Percentiles rank a stretch among this genome's conserved stretches.
Evolutionary conservation across 306 rosid genomes (phyloP).

Genomic region (Morella rubra): DNA sequence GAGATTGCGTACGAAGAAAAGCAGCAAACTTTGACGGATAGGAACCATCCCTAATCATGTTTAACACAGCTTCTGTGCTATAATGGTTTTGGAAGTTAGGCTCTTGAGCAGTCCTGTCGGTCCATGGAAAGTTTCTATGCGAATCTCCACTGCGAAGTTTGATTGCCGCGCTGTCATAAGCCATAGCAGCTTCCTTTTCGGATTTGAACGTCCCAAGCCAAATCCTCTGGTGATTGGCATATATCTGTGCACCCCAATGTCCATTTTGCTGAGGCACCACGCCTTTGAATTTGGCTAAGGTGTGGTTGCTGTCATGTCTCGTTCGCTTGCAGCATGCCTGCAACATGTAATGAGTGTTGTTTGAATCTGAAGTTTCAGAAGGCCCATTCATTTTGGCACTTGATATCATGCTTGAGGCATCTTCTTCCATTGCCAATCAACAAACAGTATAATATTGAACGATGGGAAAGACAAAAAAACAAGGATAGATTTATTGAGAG

Average conservation of each 20-base stretch:
- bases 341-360: conserved; percentile 19
- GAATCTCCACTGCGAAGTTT: conserved; percentile 68
- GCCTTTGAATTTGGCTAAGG: conserved; percentile 60
- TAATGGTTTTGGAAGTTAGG: conserved; percentile 59
- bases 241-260: conserved; percentile 90
- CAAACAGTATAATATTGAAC: neutral
- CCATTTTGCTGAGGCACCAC: conserved; percentile 86
- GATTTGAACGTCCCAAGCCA: conserved; percentile 93
- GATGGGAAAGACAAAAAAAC: neutral
- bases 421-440: conserved; percentile 18
- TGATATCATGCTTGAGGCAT: conserved; percentile 29
- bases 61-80: conserved; percentile 41
- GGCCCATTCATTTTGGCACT: conserved; percentile 1
- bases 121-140: conserved; percentile 73
- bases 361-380: conserved; percentile 28
- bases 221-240: conserved; percentile 76
- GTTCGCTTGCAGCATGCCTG: conserved; percentile 23
- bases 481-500: neutral
- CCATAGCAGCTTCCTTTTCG: conserved; percentile 75
- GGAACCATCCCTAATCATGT: conserved; percentile 81
- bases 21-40: conserved; percentile 58
- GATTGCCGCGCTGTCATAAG: conserved; percentile 74
- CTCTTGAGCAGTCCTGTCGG: conserved; percentile 52
- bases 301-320: conserved; percentile 3
- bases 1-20: conserved; percentile 33